phyloP scores from a whole-genome alignment of 2,329 filamentous ascomycete species.

The Clarireedia homoeocarpa region DNA sequence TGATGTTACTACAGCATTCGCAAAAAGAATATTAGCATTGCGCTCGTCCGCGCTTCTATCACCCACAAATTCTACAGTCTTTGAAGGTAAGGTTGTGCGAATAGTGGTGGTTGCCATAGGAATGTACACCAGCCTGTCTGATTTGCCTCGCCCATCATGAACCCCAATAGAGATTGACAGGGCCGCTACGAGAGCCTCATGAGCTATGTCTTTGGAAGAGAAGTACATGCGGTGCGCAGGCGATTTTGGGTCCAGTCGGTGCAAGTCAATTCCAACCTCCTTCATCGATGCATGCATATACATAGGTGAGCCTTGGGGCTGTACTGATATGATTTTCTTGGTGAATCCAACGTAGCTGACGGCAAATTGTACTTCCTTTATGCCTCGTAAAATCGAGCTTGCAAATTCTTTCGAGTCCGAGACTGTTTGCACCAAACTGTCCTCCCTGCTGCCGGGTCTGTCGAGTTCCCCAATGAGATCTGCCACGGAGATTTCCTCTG shows the following conservation, averaged over 20 bases:
- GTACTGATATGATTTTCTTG: conserved; percentile 64
- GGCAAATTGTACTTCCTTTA: conserved; percentile 94
- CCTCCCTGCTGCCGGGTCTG: conserved; percentile 47
- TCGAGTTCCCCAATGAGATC: conserved; percentile 71
- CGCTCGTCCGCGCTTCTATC: conserved; percentile 69
- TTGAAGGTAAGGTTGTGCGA: conserved; percentile 88
- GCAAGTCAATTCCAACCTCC: conserved; percentile 86
- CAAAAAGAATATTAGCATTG: conserved; percentile 93
- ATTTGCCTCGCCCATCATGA: conserved; percentile 79
- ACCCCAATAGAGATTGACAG: conserved; percentile 88
- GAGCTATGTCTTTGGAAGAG: conserved; percentile 81
- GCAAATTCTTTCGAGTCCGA: conserved; percentile 91
- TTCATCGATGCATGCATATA: conserved; percentile 89
- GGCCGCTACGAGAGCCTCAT: conserved; percentile 86
- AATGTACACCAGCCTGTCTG: conserved; percentile 83
- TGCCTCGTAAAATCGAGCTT: conserved; percentile 80
- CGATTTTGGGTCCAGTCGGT: conserved; percentile 84
- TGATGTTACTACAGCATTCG: conserved; percentile 92
- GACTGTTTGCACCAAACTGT: conserved; percentile 71
- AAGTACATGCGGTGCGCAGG: conserved; percentile 99
- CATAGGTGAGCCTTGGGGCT: conserved; percentile 60
- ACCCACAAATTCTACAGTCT: conserved; percentile 75
- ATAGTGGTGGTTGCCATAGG: conserved; percentile 96
- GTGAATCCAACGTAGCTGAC: conserved; percentile 85
- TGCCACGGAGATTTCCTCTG: conserved; percentile 56